Base-by-base conservation (phyloP, 805 yeast species). In the Soucietia sequanensis region DNA sequence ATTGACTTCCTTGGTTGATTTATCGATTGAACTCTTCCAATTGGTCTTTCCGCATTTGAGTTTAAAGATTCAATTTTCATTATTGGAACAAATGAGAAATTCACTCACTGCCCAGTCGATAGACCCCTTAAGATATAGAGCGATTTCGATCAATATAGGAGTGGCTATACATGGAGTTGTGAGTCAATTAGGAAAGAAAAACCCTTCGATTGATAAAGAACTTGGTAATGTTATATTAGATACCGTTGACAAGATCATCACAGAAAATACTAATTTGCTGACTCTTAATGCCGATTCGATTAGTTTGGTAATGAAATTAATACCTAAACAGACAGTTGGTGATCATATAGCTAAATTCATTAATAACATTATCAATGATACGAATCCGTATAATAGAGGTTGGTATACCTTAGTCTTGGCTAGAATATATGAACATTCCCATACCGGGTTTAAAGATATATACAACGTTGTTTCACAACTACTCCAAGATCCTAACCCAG, bases 401-500 rank as follows among this genome's bases (percentile, higher is more conserved):
- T 48, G 45, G 29, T 37, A 55, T 2, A 42, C 67, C 7, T 41
- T 60, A 10, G 33, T 60, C 0, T 56, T 67, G 41, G 50, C 65
- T 2, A 47, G 54, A 25, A 56, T 65, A 14, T 57, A 57, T 38
- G 41, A 52, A 23, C 31, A 47, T 28, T 50, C 60, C 4, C 56
- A 52, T n/a, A 15, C 38, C 13, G 66, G 65, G 1, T 62, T 60
- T 31, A 44, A 35, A 20, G 65, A 74, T 4, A 72, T 82, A 3
- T 65, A 72, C 37, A 79, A 78, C 23, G 78, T 87, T 4, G 50
- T 80, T 2, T 56, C 72, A 24, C 80, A 84, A 11, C 65, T 91
- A 19, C 56, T 81, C 4, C 62, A 62, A 14, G 98, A 91, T 56
- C 90, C 96, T 0, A 91, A 90, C 52, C 96, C 96, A 0, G 63